Evolutionary conservation across 2,329 filamentous ascomycete genomes (phyloP), one percentile per base, ranked within the genome.

Genomic region (Lachnellula hyalina): DNA sequence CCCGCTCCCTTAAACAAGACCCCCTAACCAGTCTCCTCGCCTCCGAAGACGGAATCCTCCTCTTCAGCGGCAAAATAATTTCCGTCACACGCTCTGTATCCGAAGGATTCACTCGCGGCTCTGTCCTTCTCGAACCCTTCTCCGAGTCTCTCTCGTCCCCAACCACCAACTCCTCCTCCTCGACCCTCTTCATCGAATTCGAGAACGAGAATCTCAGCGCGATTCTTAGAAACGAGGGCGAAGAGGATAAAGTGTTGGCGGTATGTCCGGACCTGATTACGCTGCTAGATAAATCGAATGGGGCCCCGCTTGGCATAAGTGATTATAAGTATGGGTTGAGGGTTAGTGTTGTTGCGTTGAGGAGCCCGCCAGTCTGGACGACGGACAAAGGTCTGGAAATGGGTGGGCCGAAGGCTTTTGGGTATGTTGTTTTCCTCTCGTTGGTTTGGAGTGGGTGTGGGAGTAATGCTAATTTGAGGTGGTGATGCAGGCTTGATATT

Each of bases 271-370:
- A 68, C 53, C 48, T 68, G 3, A 67, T 68, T 12, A 63, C 61
- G 15, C 67, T 74, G 21, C 50, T 74, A 3, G 78, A 80, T 61
- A 71, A 68, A 36, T 69, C 70, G 17, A 75, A 78, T 47, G 77
- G 77, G 0, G 75, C 76, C 48, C 77, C 77, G 0, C 70, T 80
- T 4, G 77, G 77, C 0, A 76, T 77, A 0, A 74, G 75, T 14
- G 77, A 80, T 23, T 66, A 79, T 32, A 71, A 77, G 9, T 82
- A 80, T 52, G 79, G 79, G 0, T 59, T 81, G 2, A 68, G 73
- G 4, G 78, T 81, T 0, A 75, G 66, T 34, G 77, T 81, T 0
- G 75, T 81, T 55, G 78, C 71, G 0, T 67, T 81, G 34, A 70
- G 76, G 2, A 74, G 76, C 1, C 76, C 78, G 54, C 76, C 77